Conservation (phyloP, 1,284 basidiomycete genomes). For the Malassezia vespertilionis region DNA sequence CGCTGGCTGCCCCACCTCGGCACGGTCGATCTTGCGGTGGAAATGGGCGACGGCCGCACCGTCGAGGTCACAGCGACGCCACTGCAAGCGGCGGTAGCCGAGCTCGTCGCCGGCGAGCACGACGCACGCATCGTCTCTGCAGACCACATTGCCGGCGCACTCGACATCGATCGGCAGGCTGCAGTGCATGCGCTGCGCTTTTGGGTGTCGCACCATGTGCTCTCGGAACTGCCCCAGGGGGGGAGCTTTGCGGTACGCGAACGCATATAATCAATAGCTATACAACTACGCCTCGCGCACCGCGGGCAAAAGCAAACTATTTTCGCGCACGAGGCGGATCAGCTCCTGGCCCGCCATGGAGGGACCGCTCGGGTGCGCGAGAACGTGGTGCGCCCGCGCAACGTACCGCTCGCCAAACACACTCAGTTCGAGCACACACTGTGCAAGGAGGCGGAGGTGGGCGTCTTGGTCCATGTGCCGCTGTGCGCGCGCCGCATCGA, state of each 20-base stretch:
- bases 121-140: conserved; percentile 10
- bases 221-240: conserved; percentile 6
- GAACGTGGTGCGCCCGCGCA: background rate
- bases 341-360: conserved; percentile 11
- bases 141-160: conserved; percentile 11
- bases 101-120: conserved; percentile 6
- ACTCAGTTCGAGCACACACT: conserved; percentile 2
- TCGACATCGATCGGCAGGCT: conserved; percentile 6
- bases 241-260: conserved; percentile 11
- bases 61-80: conserved; percentile 10
- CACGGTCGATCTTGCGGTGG: conserved; percentile 28
- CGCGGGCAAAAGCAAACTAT: conserved; percentile 8
- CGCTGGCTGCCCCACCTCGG: conserved; percentile 33
- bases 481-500: background rate
- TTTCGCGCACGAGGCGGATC: conserved; percentile 11
- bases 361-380: background rate
- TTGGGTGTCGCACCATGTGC: conserved; percentile 5
- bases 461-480: background rate
- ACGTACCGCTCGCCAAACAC: conserved; percentile 2
- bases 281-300: background rate
- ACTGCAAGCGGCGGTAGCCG: conserved; percentile 10
- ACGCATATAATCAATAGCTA: background rate
- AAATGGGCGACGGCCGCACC: conserved; percentile 23
- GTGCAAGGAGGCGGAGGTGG: conserved; percentile 2
- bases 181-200: conserved; percentile 15